phyloP scores from a whole-genome alignment of 129 eudicot species.

The Apium graveolens region DNA sequence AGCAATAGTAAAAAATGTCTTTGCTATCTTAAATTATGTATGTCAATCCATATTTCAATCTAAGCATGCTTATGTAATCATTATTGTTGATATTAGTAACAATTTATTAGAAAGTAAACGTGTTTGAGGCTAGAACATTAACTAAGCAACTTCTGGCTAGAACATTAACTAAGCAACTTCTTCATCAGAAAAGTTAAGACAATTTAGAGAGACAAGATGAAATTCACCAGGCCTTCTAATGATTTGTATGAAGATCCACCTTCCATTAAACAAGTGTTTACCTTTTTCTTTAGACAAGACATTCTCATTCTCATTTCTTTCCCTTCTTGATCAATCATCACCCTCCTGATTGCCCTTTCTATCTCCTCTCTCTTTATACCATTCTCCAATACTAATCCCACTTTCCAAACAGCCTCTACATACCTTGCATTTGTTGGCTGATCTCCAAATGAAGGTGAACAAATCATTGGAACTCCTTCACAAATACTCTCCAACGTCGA shows the following conservation, averaged over 20 bases:
- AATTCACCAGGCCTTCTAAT: background rate
- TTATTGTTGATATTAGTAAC: no score
- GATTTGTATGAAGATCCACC: constrained; percentile 1
- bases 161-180: no score
- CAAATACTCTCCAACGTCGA: background rate
- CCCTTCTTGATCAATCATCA: background rate
- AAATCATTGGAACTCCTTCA: background rate
- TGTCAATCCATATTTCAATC: no score
- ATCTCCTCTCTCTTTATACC: background rate
- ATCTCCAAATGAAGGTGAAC: background rate
- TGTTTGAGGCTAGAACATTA: no score
- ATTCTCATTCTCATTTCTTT: background rate
- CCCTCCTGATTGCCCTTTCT: background rate
- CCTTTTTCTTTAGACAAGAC: background rate
- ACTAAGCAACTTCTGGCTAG: no score
- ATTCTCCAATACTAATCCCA: background rate
- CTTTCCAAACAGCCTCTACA: constrained; percentile 2
- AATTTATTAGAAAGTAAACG: no score
- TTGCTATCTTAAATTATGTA: no score
- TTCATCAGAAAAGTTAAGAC: no score
- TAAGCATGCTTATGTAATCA: no score
- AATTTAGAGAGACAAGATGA: no score
- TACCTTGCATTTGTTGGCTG: background rate
- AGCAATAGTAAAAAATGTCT: no score
- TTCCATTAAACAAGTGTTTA: background rate